phyloP scores from a whole-genome alignment of 2,329 filamentous ascomycete species.

The Monilinia laxa region DNA sequence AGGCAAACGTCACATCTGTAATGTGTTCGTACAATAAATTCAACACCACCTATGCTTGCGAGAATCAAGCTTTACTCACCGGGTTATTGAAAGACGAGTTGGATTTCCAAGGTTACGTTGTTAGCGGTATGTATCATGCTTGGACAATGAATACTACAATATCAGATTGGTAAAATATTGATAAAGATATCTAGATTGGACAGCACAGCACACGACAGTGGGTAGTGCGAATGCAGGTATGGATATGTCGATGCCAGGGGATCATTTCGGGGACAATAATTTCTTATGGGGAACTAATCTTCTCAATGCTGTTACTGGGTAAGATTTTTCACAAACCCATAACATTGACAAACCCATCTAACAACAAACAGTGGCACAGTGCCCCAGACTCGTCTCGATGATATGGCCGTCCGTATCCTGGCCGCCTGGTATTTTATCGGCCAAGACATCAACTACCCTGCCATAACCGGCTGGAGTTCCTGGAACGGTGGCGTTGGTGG shows the following conservation, averaged over 20 bases:
- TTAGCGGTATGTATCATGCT: conserved; percentile 45
- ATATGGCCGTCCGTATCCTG: conserved; percentile 65
- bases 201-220: conserved; percentile 71
- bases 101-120: conserved; percentile 71
- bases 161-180: not conserved
- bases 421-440: conserved; percentile 60
- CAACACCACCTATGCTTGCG: conserved; percentile 67
- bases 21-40: conserved; percentile 76
- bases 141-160: conserved; percentile 39
- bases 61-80: conserved; percentile 61
- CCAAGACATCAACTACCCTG: conserved; percentile 50
- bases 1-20: conserved; percentile 61
- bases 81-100: conserved; percentile 67
- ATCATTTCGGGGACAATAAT: conserved; percentile 51
- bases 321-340: conserved; percentile 24
- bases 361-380: conserved; percentile 52
- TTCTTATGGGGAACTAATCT: conserved; percentile 58
- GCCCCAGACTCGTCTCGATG: conserved; percentile 59
- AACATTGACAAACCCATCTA: conserved; percentile 6
- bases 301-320: conserved; percentile 49
- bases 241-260: conserved; percentile 79
- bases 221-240: conserved; percentile 65
- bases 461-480: conserved; percentile 50
- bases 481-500: conserved; percentile 36
- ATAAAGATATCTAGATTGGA: conserved; percentile 58